These are phyloP conservation scores for Botrytis byssoidea DNA, from an alignment of 2,329 filamentous ascomycete genomes.

Conservation along the genomic window DNA sequence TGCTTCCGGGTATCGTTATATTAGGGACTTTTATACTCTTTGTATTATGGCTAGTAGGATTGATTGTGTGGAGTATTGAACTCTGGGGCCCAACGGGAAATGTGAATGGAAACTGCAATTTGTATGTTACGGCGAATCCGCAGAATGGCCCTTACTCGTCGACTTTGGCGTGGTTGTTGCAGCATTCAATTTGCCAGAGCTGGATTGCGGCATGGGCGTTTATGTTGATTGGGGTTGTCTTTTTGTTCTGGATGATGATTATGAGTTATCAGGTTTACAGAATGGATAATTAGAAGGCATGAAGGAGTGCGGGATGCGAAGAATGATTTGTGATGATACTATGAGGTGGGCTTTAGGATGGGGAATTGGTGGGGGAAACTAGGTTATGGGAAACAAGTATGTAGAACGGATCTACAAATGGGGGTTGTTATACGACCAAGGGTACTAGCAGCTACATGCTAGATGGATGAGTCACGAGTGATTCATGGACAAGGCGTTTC, in stretches of 20 bases:
- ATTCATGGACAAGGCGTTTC: background rate
- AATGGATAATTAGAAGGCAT: slow-evolving; percentile 38
- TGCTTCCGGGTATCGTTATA: slow-evolving; percentile 64
- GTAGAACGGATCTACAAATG: background rate
- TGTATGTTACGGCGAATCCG: slow-evolving; percentile 53
- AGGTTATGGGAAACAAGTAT: background rate
- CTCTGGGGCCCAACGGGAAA: slow-evolving; percentile 60
- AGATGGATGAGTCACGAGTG: background rate
- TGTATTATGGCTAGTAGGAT: slow-evolving; percentile 64
- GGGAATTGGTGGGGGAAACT: background rate
- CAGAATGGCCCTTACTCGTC: slow-evolving; percentile 51
- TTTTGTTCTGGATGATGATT: slow-evolving; percentile 66
- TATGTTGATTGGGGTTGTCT: slow-evolving; percentile 57
- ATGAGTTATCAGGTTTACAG: slow-evolving; percentile 63
- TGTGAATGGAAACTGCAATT: slow-evolving; percentile 59
- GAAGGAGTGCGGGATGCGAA: slow-evolving; percentile 22
- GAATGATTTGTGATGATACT: background rate
- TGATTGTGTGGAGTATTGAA: slow-evolving; percentile 61
- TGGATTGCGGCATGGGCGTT: slow-evolving; percentile 67
- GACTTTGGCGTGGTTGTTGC: slow-evolving; percentile 63
- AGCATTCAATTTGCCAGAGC: slow-evolving; percentile 61
- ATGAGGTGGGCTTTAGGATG: background rate
- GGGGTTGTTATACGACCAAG: background rate
- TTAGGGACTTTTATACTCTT: slow-evolving; percentile 65
- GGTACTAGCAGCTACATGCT: background rate